Evolutionary conservation across 2,329 filamentous ascomycete genomes (phyloP), one percentile per base, ranked within the genome.

Genomic region (Onygenales sp.): DNA sequence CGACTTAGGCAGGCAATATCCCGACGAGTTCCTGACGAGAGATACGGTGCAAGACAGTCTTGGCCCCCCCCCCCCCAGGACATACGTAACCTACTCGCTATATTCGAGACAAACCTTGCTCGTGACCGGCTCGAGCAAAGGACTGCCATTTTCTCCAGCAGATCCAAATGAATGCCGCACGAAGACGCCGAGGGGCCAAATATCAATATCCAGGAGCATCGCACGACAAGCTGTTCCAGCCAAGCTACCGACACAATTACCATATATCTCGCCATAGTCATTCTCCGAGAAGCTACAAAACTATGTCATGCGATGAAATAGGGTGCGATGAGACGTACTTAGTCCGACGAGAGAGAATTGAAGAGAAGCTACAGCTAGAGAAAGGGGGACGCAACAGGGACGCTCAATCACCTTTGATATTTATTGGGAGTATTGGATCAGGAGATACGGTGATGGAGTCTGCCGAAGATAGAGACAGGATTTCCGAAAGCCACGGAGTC

Each of bases 361-460:
- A 21, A 21, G 42, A n/a, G 46, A 60, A 45, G 27, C 9, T 13
- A 32, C 43, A 45, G n/a, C 43, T 45, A 6, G 43, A 45, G 27
- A n/a, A 45, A 13, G 37, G 14, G 13, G 43, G 27, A 7, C 13
- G 11, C 8, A 45, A 11, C 43, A 33, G 7, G 6, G 21, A 33
- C 8, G 43, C 42, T 8, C 27, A 37, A 39, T 5, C 14, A 65
- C 65, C 36, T 52, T 10, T 4, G 0, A 52, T 74, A 0, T 67
- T 71, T 46, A 58, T 74, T 36, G 72, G 73, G 0, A 49, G 54
- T 0, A 64, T 75, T 1, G 72, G 63, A 5, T 74, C 70, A 1
- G 70, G 66, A 10, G 66, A 75, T 49, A 63, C 61, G 1, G 69
- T 76, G 2, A 33, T 46, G 27, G 14, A 34, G 14, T 46, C 43